These are phyloP conservation scores for Exophiala alcalophila DNA, from an alignment of 2,329 filamentous ascomycete species.

Conservation along the genomic window DNA sequence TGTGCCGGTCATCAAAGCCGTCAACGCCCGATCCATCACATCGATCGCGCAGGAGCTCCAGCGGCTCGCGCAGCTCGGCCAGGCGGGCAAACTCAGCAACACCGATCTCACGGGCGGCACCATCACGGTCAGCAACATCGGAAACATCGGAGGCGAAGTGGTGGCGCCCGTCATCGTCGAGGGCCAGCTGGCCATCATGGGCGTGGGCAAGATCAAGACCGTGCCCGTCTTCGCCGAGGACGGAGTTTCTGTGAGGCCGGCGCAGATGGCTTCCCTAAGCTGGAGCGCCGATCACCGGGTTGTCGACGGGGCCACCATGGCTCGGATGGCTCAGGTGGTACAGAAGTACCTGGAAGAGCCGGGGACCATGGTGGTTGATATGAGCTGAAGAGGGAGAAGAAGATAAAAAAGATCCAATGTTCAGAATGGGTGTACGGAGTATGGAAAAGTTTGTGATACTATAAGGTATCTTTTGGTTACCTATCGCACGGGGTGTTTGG, in stretches of 20 bases:
- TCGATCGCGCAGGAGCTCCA: slow-evolving; percentile 73
- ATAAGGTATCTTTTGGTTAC: too few species aligned
- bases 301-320: slow-evolving; percentile 92
- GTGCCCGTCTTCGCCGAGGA: slow-evolving; percentile 71
- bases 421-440: too few species aligned
- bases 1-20: slow-evolving; percentile 87
- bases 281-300: slow-evolving; percentile 96
- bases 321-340: slow-evolving; percentile 80
- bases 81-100: slow-evolving; percentile 69
- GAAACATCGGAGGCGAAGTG: slow-evolving; percentile 89
- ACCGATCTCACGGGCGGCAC: slow-evolving; percentile 81
- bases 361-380: slow-evolving; percentile 78
- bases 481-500: too few species aligned
- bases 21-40: slow-evolving; percentile 71
- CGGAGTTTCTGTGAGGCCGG: slow-evolving; percentile 62
- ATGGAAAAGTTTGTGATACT: too few species aligned
- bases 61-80: slow-evolving; percentile 70
- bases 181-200: slow-evolving; percentile 86
- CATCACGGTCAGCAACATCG: slow-evolving; percentile 95
- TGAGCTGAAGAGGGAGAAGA: slow-evolving; percentile 55
- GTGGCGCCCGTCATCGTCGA: slow-evolving; percentile 88
- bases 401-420: too few species aligned
- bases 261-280: slow-evolving; percentile 83
- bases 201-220: slow-evolving; percentile 74
- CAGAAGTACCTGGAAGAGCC: slow-evolving; percentile 76